Conservation (phyloP, 2,329 filamentous ascomycete genomes). For the Emmonsiellopsis sp. region DNA sequence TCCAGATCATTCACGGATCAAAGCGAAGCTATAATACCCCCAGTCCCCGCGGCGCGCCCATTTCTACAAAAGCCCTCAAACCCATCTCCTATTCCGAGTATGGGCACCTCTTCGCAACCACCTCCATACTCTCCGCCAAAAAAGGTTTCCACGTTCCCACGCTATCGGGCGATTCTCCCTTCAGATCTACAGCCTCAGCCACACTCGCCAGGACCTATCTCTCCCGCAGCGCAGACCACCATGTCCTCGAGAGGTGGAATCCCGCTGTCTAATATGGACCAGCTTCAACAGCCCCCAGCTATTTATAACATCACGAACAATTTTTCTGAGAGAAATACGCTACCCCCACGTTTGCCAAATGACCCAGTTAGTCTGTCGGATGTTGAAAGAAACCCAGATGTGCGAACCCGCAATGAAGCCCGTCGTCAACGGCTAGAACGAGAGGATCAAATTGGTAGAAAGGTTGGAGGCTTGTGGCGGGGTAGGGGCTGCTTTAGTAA, state of each 20-base stretch:
- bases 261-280: conserved; percentile 50
- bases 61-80: background rate
- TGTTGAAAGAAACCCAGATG: conserved; percentile 15
- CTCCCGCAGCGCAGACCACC: conserved; percentile 52
- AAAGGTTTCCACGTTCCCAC: conserved; percentile 3
- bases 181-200: conserved; percentile 47
- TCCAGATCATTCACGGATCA: background rate
- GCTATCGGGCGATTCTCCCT: conserved; percentile 52
- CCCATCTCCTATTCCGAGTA: conserved; percentile 9
- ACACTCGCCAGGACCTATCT: conserved; percentile 52
- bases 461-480: conserved; percentile 54
- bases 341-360: conserved; percentile 20
- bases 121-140: conserved; percentile 45
- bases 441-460: conserved; percentile 53
- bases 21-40: background rate
- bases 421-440: conserved; percentile 53
- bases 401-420: conserved; percentile 38
- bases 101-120: conserved; percentile 34
- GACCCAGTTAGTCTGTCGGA: conserved; percentile 17
- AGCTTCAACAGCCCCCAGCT: conserved; percentile 34
- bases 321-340: conserved; percentile 14
- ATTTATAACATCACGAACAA: conserved; percentile 14
- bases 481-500: conserved; percentile 55
- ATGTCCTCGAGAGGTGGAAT: conserved; percentile 57
- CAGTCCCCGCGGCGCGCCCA: background rate